Evolutionary conservation across 345 rosid species (phyloP).

Genomic region (Aethionema arabicum): DNA sequence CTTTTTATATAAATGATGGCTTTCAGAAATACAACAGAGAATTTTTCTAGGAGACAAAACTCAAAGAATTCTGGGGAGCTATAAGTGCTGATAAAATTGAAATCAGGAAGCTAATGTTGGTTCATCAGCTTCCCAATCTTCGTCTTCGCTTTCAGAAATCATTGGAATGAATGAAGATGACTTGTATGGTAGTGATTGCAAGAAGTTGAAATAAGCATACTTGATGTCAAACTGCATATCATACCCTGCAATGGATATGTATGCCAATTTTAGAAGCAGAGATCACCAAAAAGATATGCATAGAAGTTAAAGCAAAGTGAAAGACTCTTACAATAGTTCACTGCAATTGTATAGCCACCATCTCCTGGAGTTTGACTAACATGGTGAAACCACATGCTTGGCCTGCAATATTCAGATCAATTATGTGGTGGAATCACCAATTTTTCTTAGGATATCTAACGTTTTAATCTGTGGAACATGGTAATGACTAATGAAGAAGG

Average conservation of each 20-base stretch:
- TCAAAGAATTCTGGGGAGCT: slow-evolving; percentile 14
- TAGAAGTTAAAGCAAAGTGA: neutral
- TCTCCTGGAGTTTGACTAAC: slow-evolving; percentile 78
- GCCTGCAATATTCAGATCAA: slow-evolving; percentile 50
- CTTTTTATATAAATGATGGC: slow-evolving; percentile 1
- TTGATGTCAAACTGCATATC: slow-evolving; percentile 89
- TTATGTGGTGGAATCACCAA: slow-evolving; percentile 16
- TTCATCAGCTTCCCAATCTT: slow-evolving; percentile 23
- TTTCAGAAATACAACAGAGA: slow-evolving; percentile 1
- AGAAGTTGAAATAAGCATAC: slow-evolving; percentile 83
- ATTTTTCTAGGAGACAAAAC: slow-evolving; percentile 4
- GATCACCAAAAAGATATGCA: neutral
- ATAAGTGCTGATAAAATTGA: slow-evolving; percentile 7
- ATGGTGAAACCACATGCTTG: slow-evolving; percentile 99
- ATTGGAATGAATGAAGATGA: slow-evolving; percentile 28
- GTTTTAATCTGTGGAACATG: slow-evolving; percentile 2
- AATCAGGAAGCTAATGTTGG: slow-evolving; percentile 11
- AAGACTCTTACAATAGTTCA: slow-evolving; percentile 71
- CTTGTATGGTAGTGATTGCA: slow-evolving; percentile 54
- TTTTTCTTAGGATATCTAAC: slow-evolving; percentile 11
- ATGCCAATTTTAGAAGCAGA: neutral
- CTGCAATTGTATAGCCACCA: slow-evolving; percentile 66
- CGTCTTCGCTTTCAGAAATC: slow-evolving; percentile 26
- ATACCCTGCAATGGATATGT: slow-evolving; percentile 58
- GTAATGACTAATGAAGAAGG: neutral